Percentiles rank a stretch among this genome's conserved stretches.
Evolutionary conservation across 148 eudicot species (phyloP).

Genomic region (Camellia sinensis): DNA sequence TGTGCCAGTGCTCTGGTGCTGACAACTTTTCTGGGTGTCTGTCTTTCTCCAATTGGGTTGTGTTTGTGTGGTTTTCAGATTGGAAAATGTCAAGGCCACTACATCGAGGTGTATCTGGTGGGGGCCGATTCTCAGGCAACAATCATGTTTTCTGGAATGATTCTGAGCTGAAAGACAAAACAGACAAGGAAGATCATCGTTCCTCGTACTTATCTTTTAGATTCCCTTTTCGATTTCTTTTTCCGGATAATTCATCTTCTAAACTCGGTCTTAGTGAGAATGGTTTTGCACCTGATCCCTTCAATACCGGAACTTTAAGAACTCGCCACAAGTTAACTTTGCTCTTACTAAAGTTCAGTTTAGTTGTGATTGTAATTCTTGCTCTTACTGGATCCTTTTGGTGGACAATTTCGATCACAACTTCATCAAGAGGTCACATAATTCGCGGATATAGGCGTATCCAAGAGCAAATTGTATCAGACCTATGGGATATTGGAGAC

Average conservation of each 20-base stretch:
- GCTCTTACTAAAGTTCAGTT: conserved; percentile 52
- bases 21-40: conserved; percentile 6
- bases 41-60: not conserved
- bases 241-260: conserved; percentile 44
- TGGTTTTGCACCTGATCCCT: conserved; percentile 57
- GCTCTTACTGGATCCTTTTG: conserved; percentile 78
- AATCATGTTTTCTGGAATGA: conserved; percentile 63
- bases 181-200: conserved; percentile 65
- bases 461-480: conserved; percentile 88
- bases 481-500: conserved; percentile 75
- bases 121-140: conserved; percentile 57
- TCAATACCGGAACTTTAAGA: conserved; percentile 42
- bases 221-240: conserved; percentile 46
- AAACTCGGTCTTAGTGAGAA: conserved; percentile 54
- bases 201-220: conserved; percentile 35
- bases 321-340: conserved; percentile 57
- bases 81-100: conserved; percentile 86
- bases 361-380: conserved; percentile 61
- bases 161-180: conserved; percentile 75
- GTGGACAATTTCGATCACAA: conserved; percentile 83
- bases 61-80: conserved; percentile 27
- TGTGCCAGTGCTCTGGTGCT: not conserved
- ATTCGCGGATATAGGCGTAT: conserved; percentile 71
- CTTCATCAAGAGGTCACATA: conserved; percentile 71
- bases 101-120: conserved; percentile 69